Evolutionary conservation across 2,329 filamentous ascomycete genomes (phyloP), one percentile per base, ranked within the genome.

Genomic region (Curvularia verruculosa): DNA sequence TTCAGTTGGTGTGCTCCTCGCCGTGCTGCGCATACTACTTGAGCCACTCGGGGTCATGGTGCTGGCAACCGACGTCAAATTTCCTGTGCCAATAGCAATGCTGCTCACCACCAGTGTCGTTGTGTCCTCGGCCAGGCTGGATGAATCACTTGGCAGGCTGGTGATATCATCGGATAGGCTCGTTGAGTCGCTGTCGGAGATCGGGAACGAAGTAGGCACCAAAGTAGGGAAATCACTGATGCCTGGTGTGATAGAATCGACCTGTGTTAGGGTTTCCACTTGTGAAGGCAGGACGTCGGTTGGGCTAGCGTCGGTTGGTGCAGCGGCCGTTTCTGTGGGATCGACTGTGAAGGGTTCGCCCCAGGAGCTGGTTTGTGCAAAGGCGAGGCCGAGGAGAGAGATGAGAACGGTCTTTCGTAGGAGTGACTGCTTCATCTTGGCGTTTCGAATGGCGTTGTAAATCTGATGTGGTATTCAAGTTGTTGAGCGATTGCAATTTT

Each of bases 301-400:
- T 12, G 56, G 52, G 2, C 43, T 45, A 47, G 37, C n/a, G n/a
- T n/a, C n/a, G n/a, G n/a, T n/a, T n/a, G n/a, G 28, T 29, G 28
- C 28, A 29, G 9, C 49, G 19, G 15, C 34, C 56, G 29, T 58
- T 58, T 24, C 49, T 56, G 49, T 60, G 58, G 23, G 59, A 31
- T 52, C 59, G 31, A 68, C 63, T 10, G 45, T 50, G 46, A 65
- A 68, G 3, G 65, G 62, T 15, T 62, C 52, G 26, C 59, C 55
- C 59, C 61, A 63, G 9, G 60, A 56, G 15, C 45, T 45, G 28
- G 58, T 65, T 57, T 66, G 58, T 1, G 59, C 52, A 19, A 34
- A 55, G 1, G 54, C 52, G 28, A 61, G 31, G 4, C 59, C 56
- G 6, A 67, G 46, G 28, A 68, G 56, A 39, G 64, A 61, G 39